Base-by-base conservation (phyloP, 139 green algal species). In the Raphidocelis subcapitata region DNA sequence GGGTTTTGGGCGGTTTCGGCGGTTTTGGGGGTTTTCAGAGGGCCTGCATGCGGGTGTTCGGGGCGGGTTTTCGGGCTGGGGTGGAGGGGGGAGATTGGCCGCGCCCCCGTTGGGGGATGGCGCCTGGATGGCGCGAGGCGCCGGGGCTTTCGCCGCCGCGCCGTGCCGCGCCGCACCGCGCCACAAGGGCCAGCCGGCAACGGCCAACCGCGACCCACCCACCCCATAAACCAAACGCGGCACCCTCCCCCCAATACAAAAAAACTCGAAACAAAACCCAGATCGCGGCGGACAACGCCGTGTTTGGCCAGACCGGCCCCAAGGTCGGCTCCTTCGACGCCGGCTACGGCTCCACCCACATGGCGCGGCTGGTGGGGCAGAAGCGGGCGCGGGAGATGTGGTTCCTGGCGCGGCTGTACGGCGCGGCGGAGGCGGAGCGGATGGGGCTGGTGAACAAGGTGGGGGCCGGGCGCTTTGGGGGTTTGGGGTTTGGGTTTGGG, bases 301-400 rank as follows among this genome's bases (percentile, higher is more conserved):
- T 99, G 16, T 99, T 99, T 84, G 95, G 95, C 16, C 95, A 99
- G 82, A 99, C 94, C 5, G 95, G 95, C 18, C 95, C 95, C 66
- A 99, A 98, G 80, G 92, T 97, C 2, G 93, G 93, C 56, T 93
- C 80, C 73, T 99, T 99, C 82, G 95, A 99, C 70, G 95, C 95
- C 24, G 95, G 95, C 21, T 99, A 98, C 78, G 95, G 95, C 32
- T 94, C 84, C 56, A 93, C 89, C 0, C 89, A 96, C 64, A 98
- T 99, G 94, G 93, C 88, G 3, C 82, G 94, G 5, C 65, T 98
- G 20, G 80, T 97, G 3, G 92, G 95, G 0, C 95, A 98, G 82
- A 99, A 99, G 77, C 92, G 89, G 68, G 95, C 95, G 36, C 77
- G 93, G 2, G 95, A 99, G 81, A 98, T 99, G 76, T 99, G 95